Evolutionary conservation across 179 eudicot genomes (phyloP), one percentile per base, ranked within the genome.

Genomic region (Silene noctiflora): DNA sequence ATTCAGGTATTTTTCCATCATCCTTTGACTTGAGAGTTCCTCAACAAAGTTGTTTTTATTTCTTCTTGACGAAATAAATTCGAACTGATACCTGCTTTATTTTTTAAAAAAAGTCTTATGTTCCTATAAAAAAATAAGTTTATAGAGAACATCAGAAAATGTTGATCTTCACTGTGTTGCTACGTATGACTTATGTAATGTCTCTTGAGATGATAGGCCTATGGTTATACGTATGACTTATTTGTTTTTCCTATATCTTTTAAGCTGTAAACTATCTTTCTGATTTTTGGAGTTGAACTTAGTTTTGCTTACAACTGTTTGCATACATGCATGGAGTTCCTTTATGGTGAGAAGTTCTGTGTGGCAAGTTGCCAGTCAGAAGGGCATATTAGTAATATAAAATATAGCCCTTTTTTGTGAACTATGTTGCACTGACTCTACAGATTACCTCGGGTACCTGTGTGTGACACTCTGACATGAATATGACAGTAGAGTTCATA

Each of bases 1-100:
- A 59, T 83, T 68, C 97, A 92, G 94, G 98, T 94, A 72, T 61
- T 71, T 67, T 62, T 64, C 60, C 22, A 35, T 70, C 25, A 56
- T 74, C 73, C 65, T 58, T 39, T 42, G 19, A 63, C 21, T 42
- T 29, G 17, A 25, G 53, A 25, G 2, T 67, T 60, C n/a, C 25
- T 17, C 24, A 13, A 65, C 13, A 62, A 62, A 10, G 17, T 21
- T 75, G 35, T 17, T 61, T 67, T 24, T 16, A 12, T 17, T 70
- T 55, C 67, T 22, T 25, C 13, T 75, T 75, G 10, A 24, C 46
- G 0, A 33, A 35, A 8, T 39, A 39, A 39, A 39, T 39, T 39
- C 11, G 1, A 39, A 8, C 46, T 39, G 46, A 39, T 39, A 39
- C 46, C 46, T 39, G 46, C 46, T 39, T 0, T 39, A 7, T 39